Conservation (phyloP, 2,329 filamentous ascomycete genomes). For the Aspergillus tubingensis region DNA sequence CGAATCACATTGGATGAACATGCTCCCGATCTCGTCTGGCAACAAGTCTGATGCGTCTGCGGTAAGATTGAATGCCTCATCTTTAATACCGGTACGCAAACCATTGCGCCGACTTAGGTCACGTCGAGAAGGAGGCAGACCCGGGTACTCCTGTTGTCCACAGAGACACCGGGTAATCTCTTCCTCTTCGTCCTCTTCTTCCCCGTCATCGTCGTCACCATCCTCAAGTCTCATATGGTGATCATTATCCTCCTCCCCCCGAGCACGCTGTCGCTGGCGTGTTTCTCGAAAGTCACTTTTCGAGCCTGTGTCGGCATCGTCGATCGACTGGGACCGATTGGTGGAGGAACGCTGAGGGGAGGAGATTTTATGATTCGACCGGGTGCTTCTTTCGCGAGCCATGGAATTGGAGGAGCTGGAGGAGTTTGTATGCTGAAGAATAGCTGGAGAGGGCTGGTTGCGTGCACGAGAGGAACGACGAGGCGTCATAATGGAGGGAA, state of each 20-base stretch:
- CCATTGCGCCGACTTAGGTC: constrained; percentile 57
- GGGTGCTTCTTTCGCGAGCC: constrained; percentile 73
- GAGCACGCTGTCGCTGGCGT: constrained; percentile 76
- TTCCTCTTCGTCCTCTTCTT: constrained; percentile 71
- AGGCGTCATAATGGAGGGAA: constrained; percentile 58
- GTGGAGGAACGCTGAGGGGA: constrained; percentile 76
- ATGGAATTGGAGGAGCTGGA: constrained; percentile 72
- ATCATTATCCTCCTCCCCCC: constrained; percentile 65
- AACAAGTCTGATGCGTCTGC: constrained; percentile 62
- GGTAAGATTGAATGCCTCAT: constrained; percentile 60
- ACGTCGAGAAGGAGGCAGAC: constrained; percentile 65
- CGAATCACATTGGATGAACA: constrained; percentile 96
- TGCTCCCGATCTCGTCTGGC: constrained; percentile 83
- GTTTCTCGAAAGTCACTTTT: constrained; percentile 68
- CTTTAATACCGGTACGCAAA: constrained; percentile 54
- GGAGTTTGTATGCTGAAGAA: constrained; percentile 74
- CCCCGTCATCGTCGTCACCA: constrained; percentile 61
- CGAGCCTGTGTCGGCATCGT: constrained; percentile 54
- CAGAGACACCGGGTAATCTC: constrained; percentile 96
- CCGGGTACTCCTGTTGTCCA: constrained; percentile 91
- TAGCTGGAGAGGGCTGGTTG: constrained; percentile 67
- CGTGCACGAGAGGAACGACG: constrained; percentile 91
- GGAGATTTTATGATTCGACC: constrained; percentile 70
- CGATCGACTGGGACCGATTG: constrained; percentile 52
- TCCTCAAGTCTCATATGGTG: constrained; percentile 44